A percentile compares a stretch with the other conserved stretches of the same genome.
phyloP scores from a whole-genome alignment of 495 filamentous ascomycete genomes.

The Talaromyces adpressus region DNA sequence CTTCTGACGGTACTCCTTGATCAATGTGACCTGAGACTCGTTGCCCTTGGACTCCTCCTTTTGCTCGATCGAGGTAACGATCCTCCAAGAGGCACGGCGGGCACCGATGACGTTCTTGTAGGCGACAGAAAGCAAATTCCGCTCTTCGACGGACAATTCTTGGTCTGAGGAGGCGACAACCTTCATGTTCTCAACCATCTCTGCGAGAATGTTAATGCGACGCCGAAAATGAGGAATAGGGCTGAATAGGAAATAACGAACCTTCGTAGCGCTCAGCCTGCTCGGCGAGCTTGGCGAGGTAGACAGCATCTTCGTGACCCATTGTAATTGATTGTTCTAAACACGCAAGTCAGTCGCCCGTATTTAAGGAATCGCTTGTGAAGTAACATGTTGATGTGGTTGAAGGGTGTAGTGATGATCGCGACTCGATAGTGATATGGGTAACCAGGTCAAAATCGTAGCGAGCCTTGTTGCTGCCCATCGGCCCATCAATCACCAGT shows the following conservation, averaged over 20 bases:
- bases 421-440: background rate
- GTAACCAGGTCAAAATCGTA: background rate
- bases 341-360: conserved; percentile 7
- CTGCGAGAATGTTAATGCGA: conserved; percentile 40
- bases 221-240: background rate
- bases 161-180: conserved; percentile 89
- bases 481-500: background rate
- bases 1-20: conserved; percentile 99
- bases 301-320: conserved; percentile 99
- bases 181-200: conserved; percentile 99
- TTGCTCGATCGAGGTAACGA: conserved; percentile 99
- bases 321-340: conserved; percentile 54
- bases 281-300: conserved; percentile 99
- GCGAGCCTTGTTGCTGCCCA: background rate
- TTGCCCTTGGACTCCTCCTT: conserved; percentile 99
- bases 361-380: background rate
- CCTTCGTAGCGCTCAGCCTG: conserved; percentile 99
- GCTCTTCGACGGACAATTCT: conserved; percentile 97
- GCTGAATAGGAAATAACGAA: conserved; percentile 40
- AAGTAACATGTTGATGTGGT: background rate
- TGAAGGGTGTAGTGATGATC: background rate
- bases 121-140: conserved; percentile 96
- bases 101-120: conserved; percentile 99
- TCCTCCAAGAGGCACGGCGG: conserved; percentile 98
- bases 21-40: conserved; percentile 80